Evolutionary conservation across 2,329 filamentous ascomycete species (phyloP), one percentile per base, ranked within the genome.

Genomic region (Coleophoma eucalyptorum): DNA sequence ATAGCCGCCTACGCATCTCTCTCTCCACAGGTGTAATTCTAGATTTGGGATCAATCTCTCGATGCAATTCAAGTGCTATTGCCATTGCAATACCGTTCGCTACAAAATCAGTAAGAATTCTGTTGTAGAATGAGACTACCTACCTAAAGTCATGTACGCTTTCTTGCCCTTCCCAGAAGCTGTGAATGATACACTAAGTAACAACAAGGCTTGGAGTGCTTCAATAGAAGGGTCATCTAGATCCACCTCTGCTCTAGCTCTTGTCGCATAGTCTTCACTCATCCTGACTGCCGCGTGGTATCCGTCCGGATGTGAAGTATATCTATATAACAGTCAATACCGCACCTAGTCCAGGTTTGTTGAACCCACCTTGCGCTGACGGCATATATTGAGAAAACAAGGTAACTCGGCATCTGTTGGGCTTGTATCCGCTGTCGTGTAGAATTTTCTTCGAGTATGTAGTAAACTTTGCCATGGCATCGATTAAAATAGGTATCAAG

Each of bases 61-160:
- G 82, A 63, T 95, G 89, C 3, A 94, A 73, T 62, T 92, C 89
- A 11, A 95, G 77, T 3, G 89, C 89, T 67, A 91, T 82, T 2
- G 87, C 85, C 89, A 95, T 95, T 42, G 87, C 89, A 44, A 90
- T 83, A 10, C 86, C 88, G 55, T 78, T 87, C 56, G 84, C 87
- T 91, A 58, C 38, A 49, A 40, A 2, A 1, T 32, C 26, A 26
- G 57, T 79, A 58, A 78, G 73, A 46, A 34, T 13, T 56, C 26
- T 37, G 19, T 18, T 18, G 38, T 16, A 32, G 43, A 20, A 46
- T 40, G 8, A 13, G 16, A 38, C 13, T 12, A 61, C 73, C 18
- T 83, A 89, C 89, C 82, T 59, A 95, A 76, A 37, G 91, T 76
- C 90, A 95, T 95, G 59, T 91, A 94, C 1, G 89, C 86, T 68